phyloP scores from a whole-genome alignment of 768 basidiomycete genomes.

The Coprinopsis sp. region DNA sequence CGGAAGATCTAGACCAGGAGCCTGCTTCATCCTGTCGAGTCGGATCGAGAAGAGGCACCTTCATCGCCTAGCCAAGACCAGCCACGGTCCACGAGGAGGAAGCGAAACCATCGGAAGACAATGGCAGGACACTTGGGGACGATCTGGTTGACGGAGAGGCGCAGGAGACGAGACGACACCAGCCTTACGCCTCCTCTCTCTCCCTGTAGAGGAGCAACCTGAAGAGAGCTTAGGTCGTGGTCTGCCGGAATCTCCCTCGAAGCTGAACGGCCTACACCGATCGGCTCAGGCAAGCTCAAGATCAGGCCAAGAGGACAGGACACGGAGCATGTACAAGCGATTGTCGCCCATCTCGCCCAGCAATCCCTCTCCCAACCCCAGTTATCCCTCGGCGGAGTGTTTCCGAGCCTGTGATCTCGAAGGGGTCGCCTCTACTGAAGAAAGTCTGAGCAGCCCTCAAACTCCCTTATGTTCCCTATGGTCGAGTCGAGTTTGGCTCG shows the following conservation, averaged over 20 bases:
- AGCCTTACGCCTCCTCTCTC: neutral
- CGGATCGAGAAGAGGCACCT: no score
- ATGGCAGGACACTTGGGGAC: no score
- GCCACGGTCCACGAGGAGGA: no score
- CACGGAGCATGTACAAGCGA: neutral
- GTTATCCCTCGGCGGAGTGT: no score
- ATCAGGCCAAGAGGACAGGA: neutral
- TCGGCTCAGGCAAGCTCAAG: neutral
- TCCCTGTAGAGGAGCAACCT: neutral
- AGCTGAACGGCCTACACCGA: neutral
- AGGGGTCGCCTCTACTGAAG: no score
- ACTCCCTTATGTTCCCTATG: constrained; percentile 2
- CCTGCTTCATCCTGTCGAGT: no score
- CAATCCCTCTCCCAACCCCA: no score
- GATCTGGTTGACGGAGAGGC: no score
- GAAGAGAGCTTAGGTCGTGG: neutral
- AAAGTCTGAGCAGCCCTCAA: neutral
- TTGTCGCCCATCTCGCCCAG: neutral
- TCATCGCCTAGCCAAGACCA: no score
- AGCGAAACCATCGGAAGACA: no score
- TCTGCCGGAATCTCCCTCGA: neutral
- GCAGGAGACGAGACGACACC: no score
- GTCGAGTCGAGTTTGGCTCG: neutral
- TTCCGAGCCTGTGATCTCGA: no score
- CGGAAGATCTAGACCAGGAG: neutral